Evolutionary conservation across 2,329 filamentous ascomycete genomes (phyloP).

Genomic region (Penicillium hordei): DNA sequence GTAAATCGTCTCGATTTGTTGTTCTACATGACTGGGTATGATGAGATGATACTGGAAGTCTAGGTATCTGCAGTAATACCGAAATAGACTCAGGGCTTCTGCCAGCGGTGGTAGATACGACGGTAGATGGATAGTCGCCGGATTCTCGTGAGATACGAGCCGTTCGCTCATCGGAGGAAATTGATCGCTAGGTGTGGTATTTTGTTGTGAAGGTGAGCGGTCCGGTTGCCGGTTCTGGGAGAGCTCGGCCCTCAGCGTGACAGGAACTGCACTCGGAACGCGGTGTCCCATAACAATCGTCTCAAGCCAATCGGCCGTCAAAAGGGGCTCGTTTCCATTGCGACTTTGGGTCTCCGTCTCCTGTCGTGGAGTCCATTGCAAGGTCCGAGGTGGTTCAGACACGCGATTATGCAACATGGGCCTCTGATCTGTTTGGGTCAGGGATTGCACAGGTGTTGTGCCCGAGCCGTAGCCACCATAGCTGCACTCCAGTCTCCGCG

Average conservation of each 20-base stretch:
- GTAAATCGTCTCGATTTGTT: conserved; percentile 34
- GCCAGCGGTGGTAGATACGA: conserved; percentile 31
- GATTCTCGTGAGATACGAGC: conserved; percentile 22
- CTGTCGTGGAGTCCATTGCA: not conserved
- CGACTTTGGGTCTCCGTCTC: not conserved
- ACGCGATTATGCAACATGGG: not conserved
- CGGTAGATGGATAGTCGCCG: conserved; percentile 20
- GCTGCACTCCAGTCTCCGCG: conserved; percentile 31
- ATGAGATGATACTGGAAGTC: conserved; percentile 41
- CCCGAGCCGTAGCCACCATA: conserved; percentile 16
- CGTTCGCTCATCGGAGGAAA: not conserved
- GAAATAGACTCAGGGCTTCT: conserved; percentile 32
- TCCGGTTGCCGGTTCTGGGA: conserved; percentile 3
- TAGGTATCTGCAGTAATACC: conserved; percentile 36
- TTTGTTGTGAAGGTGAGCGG: not conserved
- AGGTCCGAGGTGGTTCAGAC: not conserved
- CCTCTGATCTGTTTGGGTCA: not conserved
- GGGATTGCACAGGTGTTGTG: not conserved
- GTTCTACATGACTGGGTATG: conserved; percentile 25
- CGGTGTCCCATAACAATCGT: conserved; percentile 33
- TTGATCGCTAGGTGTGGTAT: not conserved
- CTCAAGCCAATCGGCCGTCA: conserved; percentile 32
- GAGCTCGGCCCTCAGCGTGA: conserved; percentile 19
- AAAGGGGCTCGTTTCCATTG: conserved; percentile 20
- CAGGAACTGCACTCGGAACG: conserved; percentile 24